Evolutionary conservation across 2,329 filamentous ascomycete species (phyloP), one percentile per base, ranked within the genome.

Genomic region (Tolypocladium guangdongense): DNA sequence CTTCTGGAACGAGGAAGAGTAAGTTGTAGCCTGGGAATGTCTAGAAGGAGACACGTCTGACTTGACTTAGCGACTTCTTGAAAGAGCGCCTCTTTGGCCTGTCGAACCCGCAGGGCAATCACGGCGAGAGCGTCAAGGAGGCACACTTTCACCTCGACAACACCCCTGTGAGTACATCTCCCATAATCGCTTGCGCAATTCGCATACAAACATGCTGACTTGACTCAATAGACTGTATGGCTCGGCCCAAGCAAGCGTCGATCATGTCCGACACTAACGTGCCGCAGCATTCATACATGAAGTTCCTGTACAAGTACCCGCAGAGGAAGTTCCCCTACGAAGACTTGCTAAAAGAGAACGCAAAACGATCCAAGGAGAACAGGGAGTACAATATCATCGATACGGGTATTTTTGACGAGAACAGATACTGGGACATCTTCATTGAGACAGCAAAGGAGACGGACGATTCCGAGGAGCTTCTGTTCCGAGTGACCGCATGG

Each of bases 1-100:
- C 51, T 97, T 97, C 69, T 97, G 92, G 92, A 97, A 97, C 68
- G 91, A 90, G 69, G 83, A 96, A 74, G 92, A 97, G 90, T 95
- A 59, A 52, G 69, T 46, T 37, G 3, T 22, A 12, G 7, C 51
- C 10, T 37, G 2, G 20, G 4, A 46, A 30, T 24, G 20, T 37
- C 52, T 33, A 49, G 33, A 43, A 41, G n/a, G 24, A 3, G 11
- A n/a, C 37, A 37, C 48, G 55, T 56, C 75, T 48, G 32, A 52
- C 41, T 5, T 27, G 38, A 5, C 22, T 22, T 61, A 95, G 90
- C 69, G 87, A 90, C 53, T 95, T 92, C 67, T 78, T 97, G 63
- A 97, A 97, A 71, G 93, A 97, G 71, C 85, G 93, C 58, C 81
- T 97, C 5, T 97, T 96, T 66, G 92, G 92, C 53, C 78, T 97